phyloP scores from a whole-genome alignment of 2,329 filamentous ascomycete genomes.

The Diplodia corticola region DNA sequence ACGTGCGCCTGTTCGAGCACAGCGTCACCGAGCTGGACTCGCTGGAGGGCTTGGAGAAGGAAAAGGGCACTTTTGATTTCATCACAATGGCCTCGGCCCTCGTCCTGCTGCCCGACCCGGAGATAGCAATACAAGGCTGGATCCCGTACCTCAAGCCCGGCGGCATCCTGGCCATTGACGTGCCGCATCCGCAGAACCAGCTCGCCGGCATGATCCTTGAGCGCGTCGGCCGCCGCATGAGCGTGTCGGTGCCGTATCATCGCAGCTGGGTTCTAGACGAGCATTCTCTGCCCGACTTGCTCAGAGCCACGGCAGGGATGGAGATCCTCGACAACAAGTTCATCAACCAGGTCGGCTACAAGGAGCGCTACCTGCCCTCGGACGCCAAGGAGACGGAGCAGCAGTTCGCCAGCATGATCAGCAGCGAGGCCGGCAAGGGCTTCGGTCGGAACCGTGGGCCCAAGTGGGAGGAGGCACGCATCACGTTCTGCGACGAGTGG shows the following conservation, averaged over 20 bases:
- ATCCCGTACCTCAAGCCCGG: slow-evolving; percentile 42
- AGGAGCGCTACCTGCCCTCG: background rate
- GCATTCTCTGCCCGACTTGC: slow-evolving; percentile 33
- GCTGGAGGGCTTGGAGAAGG: slow-evolving; percentile 25
- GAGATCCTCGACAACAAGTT: background rate
- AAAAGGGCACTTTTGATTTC: slow-evolving; percentile 36
- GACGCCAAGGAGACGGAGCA: background rate
- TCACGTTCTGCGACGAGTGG: slow-evolving; percentile 11
- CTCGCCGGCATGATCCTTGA: slow-evolving; percentile 42
- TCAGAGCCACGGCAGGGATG: slow-evolving; percentile 25
- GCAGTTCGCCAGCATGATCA: background rate
- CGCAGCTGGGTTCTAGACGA: slow-evolving; percentile 39
- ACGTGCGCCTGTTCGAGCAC: slow-evolving; percentile 39
- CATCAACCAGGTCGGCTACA: background rate
- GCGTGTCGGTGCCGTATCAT: slow-evolving; percentile 39
- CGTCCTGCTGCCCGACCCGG: slow-evolving; percentile 43
- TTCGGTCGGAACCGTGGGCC: slow-evolving; percentile 7
- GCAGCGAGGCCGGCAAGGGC: background rate
- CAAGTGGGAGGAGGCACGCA: slow-evolving; percentile 12
- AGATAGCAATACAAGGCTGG: slow-evolving; percentile 42
- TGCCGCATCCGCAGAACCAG: slow-evolving; percentile 41
- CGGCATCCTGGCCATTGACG: slow-evolving; percentile 42
- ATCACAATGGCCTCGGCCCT: slow-evolving; percentile 45
- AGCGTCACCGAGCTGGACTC: slow-evolving; percentile 40
- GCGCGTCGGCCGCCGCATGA: slow-evolving; percentile 36